These are phyloP conservation scores for Dianthus caryophyllus DNA, from an alignment of 148 eudicot genomes.

Conservation along the genomic window DNA sequence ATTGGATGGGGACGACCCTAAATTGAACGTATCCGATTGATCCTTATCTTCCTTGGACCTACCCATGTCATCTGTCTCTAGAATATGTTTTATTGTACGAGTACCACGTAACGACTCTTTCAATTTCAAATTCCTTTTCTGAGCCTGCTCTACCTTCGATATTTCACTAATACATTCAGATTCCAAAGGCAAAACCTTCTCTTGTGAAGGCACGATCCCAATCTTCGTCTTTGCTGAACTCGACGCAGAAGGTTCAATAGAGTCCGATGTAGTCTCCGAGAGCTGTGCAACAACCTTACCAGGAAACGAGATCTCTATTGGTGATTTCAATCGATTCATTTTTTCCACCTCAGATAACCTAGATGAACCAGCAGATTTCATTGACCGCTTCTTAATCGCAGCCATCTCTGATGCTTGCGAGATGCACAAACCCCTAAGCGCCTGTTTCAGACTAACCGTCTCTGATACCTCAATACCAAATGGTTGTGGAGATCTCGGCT, in stretches of 20 bases:
- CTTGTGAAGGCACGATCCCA: constrained; percentile 27
- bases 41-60: constrained; percentile 28
- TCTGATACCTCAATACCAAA: constrained; percentile 59
- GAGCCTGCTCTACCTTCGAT: constrained; percentile 22
- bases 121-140: constrained; percentile 30
- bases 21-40: constrained; percentile 18
- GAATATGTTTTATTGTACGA: constrained; percentile 28
- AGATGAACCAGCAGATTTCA: constrained; percentile 38
- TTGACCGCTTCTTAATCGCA: constrained; percentile 55
- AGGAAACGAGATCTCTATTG: constrained; percentile 47
- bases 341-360: constrained; percentile 41
- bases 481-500: constrained; percentile 41
- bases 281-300: constrained; percentile 34
- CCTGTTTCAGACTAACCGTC: constrained; percentile 71
- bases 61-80: constrained; percentile 31
- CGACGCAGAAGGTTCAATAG: constrained; percentile 19
- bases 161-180: constrained; percentile 19
- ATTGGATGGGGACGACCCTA: constrained; percentile 23
- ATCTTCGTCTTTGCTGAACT: constrained; percentile 25
- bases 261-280: constrained; percentile 24
- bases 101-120: constrained; percentile 24
- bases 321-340: constrained; percentile 33
- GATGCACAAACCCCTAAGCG: constrained; percentile 72
- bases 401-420: constrained; percentile 94
- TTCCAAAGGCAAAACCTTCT: constrained; percentile 35